phyloP scores from a whole-genome alignment of 257 asterid species.

The Ilex asprella region DNA sequence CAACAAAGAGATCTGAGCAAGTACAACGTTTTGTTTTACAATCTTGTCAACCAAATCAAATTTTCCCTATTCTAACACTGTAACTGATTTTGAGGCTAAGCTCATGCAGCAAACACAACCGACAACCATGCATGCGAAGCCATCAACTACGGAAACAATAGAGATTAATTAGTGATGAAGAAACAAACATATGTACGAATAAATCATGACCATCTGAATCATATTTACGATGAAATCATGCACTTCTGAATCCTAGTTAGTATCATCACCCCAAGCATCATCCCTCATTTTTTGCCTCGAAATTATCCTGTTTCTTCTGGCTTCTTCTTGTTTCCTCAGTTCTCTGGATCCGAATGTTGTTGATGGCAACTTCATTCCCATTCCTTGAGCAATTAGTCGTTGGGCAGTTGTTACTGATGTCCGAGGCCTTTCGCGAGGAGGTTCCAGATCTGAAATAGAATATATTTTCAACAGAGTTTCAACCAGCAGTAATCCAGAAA shows the following conservation, averaged over 20 bases:
- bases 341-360: conserved; percentile 46
- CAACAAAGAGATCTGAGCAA: too few species aligned
- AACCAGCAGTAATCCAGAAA: too few species aligned
- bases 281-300: conserved; percentile 72
- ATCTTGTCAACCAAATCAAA: too few species aligned
- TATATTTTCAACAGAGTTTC: conserved; percentile 1
- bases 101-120: too few species aligned
- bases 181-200: too few species aligned
- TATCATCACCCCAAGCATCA: conserved; percentile 88
- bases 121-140: too few species aligned
- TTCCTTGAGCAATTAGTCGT: conserved; percentile 73
- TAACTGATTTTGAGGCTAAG: too few species aligned
- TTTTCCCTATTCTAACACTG: too few species aligned
- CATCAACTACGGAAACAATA: too few species aligned
- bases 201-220: too few species aligned
- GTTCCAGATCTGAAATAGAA: conserved; percentile 59
- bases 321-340: conserved; percentile 68
- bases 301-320: conserved; percentile 52
- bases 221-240: neutral
- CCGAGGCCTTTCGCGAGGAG: conserved; percentile 79
- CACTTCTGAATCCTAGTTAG: conserved; percentile 12
- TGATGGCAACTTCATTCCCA: conserved; percentile 77
- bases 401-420: conserved; percentile 89
- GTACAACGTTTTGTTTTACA: too few species aligned
- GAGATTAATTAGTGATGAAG: too few species aligned